Evolutionary conservation across 2,329 filamentous ascomycete species (phyloP), one percentile per base, ranked within the genome.

Genomic region (Colletotrichum destructivum): DNA sequence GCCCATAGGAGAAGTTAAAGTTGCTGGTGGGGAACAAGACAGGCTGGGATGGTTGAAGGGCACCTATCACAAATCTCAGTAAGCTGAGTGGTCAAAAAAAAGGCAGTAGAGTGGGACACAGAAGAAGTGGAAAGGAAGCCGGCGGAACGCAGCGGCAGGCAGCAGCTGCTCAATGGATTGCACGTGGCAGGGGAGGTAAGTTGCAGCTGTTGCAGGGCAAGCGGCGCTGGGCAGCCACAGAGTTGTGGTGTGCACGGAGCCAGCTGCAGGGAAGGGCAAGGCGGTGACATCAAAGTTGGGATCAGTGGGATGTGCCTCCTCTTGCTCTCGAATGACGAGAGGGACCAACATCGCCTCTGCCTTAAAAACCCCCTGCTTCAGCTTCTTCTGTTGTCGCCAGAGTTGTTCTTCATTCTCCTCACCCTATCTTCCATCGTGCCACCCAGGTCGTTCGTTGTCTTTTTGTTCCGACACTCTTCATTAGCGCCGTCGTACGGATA

Each of bases 281-380:
- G 55, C 49, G 42, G 56, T 67, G 63, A 67, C 63, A 67, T 71
- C 56, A 67, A 64, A 51, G 18, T 63, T 51, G 63, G 63, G 68
- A 71, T 67, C 42, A 35, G 31, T 35, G 31, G 8, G 1, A 11
- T 35, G 31, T 2, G 31, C 31, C 31, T 35, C 31, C 31, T 35
- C 31, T 35, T 35, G 31, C 31, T 35, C 31, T 35, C 11, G 31
- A 35, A 35, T 2, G 31, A 35, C 31, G 2, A 9, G 31, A 35
- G 31, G 31, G 31, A 9, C 31, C 8, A 35, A 35, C 31, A 35
- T 35, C 31, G 31, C 31, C 8, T 35, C 31, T 35, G 31, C 31
- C 31, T 11, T 9, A 9, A 35, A 35, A 11, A n/a, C 8, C 9
- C 8, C 11, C 21, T 31, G 12, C 51, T 21, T 2, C 11, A 11